phyloP scores from a whole-genome alignment of 1,284 basidiomycete genomes.

The Coriolopsis trogii region DNA sequence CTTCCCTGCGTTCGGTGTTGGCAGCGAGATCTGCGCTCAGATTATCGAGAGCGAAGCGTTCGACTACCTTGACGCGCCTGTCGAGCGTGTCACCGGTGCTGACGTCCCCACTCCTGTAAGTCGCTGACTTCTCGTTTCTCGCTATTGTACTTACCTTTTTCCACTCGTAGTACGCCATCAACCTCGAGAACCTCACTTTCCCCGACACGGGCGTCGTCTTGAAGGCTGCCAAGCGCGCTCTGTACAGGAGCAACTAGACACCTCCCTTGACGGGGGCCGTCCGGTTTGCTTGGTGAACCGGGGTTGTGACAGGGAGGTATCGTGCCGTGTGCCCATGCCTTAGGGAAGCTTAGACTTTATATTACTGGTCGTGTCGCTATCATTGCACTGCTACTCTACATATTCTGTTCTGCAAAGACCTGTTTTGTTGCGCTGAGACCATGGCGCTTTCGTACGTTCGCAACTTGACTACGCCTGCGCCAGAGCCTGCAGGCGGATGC shows the following conservation, averaged over 20 bases:
- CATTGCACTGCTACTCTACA: slow-evolving; percentile 30
- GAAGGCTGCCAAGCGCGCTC: slow-evolving; percentile 91
- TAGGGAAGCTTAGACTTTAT: slow-evolving; percentile 28
- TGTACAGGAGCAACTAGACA: slow-evolving; percentile 81
- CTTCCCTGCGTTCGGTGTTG: slow-evolving; percentile 98
- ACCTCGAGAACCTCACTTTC: slow-evolving; percentile 89
- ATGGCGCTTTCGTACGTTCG: neutral
- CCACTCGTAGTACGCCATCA: slow-evolving; percentile 76
- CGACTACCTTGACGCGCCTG: slow-evolving; percentile 96
- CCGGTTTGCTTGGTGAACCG: slow-evolving; percentile 17
- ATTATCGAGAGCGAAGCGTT: slow-evolving; percentile 96
- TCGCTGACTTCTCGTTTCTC: slow-evolving; percentile 26
- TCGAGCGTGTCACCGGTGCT: slow-evolving; percentile 97
- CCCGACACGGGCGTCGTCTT: slow-evolving; percentile 86
- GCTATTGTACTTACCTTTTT: neutral
- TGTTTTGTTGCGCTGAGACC: slow-evolving; percentile 5
- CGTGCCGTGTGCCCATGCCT: slow-evolving; percentile 19
- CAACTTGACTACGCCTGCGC: slow-evolving; percentile 8
- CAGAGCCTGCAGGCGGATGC: slow-evolving; percentile 58
- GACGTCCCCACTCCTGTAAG: slow-evolving; percentile 94
- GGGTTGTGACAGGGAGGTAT: slow-evolving; percentile 22
- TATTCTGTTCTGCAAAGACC: slow-evolving; percentile 23
- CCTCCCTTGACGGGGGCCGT: neutral
- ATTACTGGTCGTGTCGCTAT: slow-evolving; percentile 31
- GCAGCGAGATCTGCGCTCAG: slow-evolving; percentile 97